Conservation (phyloP, 2,329 filamentous ascomycete genomes). For the Hypocreales sp. region DNA sequence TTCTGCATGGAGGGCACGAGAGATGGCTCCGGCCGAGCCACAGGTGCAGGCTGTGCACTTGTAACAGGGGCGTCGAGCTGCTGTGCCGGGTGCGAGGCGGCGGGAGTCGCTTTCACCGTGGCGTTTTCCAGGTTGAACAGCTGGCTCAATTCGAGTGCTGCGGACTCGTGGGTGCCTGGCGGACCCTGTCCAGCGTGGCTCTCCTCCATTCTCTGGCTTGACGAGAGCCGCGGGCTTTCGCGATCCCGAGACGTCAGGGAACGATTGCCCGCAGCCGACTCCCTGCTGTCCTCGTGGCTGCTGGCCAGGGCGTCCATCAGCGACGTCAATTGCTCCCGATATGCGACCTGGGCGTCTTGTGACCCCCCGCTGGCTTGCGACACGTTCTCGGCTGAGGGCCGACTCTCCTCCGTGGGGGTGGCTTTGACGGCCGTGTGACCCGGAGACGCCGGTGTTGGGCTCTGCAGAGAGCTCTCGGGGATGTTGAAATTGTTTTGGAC, state of each 20-base stretch:
- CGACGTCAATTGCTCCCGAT: no score
- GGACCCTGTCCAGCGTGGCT: no score
- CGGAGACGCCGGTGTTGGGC: background rate
- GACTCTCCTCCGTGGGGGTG: constrained; percentile 1
- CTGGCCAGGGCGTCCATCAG: no score
- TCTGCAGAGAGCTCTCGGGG: constrained; percentile 2
- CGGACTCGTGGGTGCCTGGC: no score
- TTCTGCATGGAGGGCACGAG: constrained; percentile 8
- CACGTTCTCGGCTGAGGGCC: background rate
- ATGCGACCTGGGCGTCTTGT: constrained; percentile 16
- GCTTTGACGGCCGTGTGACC: constrained; percentile 1
- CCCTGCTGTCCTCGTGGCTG: no score
- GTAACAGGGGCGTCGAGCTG: no score
- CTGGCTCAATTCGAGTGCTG: constrained; percentile 6
- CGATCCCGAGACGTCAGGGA: no score
- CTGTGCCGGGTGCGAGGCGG: background rate
- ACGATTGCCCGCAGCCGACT: no score
- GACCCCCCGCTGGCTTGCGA: constrained; percentile 4
- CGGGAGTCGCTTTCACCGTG: background rate
- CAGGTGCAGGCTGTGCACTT: constrained; percentile 1
- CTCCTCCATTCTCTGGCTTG: constrained; percentile 2
- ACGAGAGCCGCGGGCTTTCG: no score
- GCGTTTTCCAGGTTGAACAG: constrained; percentile 5
- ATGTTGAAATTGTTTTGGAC: constrained; percentile 1
- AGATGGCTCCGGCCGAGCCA: constrained; percentile 6